Base-by-base conservation (phyloP, 192 early-diverging fungal genomes). In the Entomortierella lignicola region DNA sequence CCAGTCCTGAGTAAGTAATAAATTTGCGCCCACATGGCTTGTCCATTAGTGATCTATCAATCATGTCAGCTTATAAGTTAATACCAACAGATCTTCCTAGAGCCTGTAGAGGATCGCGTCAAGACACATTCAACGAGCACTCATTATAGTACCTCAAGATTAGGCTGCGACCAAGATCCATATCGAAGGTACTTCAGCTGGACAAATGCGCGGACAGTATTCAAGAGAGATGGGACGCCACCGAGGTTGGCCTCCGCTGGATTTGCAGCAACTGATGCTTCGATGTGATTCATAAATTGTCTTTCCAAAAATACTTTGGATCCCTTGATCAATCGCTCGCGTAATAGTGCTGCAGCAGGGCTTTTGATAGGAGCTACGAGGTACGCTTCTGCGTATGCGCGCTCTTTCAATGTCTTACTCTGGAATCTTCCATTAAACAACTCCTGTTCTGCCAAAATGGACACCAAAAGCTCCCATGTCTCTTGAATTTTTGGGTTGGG, bases 1-100 rank as follows among this genome's bases (percentile, higher is more conserved):
- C 97, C 97, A 52, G 86, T 87, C 37, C 98, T 90, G 27, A 97
- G 86, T 4, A 98, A 82, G 66, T 88, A 89, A 71, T 85, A 99
- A 47, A 98, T 84, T 66, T 95, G 91, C 0, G 93, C 94, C 97
- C 98, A 99, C 34, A 94, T 85, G 0, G 97, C 89, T 52, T 87
- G 70, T 42, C 84, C 84, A 58, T 91, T 67, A 32, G 84, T 64
- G 31, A 83, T 69, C 81, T 87, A 69, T 37, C 4, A 7, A 37
- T 7, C 34, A 37, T 10, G 34, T n/a, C n/a, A n/a, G n/a, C n/a
- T n/a, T n/a, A n/a, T 10, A 37, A 37, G 34, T 37, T 37, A 10
- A 10, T n/a, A n/a, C n/a, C n/a, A n/a, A n/a, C n/a, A n/a, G n/a
- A n/a, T n/a, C n/a, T n/a, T n/a, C n/a, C 5, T 37, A 37, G 4